These are phyloP conservation scores for Spergularia marina DNA, from an alignment of 148 eudicot species.

Conservation along the genomic window DNA sequence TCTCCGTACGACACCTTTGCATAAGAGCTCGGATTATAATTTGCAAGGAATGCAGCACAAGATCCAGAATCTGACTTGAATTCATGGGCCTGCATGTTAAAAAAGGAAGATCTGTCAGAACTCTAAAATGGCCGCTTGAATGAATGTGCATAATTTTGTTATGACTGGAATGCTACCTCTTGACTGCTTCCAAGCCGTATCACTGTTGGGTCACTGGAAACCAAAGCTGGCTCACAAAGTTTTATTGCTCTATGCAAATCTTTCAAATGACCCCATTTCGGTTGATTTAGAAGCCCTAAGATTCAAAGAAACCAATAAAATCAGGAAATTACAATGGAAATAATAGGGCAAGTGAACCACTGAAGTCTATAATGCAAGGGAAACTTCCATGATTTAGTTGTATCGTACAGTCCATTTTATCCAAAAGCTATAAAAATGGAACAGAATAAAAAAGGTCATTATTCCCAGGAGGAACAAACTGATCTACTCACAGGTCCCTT, in stretches of 20 bases:
- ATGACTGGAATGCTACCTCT: slow-evolving; percentile 46
- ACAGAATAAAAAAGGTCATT: too few relatives aligned
- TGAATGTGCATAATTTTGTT: not conserved
- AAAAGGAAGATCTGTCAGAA: not conserved
- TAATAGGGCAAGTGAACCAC: not conserved
- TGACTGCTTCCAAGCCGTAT: slow-evolving; percentile 48
- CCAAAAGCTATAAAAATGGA: too few relatives aligned
- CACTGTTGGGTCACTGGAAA: slow-evolving; percentile 54
- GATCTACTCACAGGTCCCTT: too few relatives aligned
- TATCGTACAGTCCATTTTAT: too few relatives aligned
- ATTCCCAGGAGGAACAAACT: too few relatives aligned
- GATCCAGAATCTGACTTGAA: slow-evolving; percentile 52
- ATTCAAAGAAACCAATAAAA: not conserved
- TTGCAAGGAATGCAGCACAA: slow-evolving; percentile 90
- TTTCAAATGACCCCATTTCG: slow-evolving; percentile 82
- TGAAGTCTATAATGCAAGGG: not conserved
- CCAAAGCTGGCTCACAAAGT: slow-evolving; percentile 73
- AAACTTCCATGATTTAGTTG: not conserved
- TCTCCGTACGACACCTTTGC: slow-evolving; percentile 52
- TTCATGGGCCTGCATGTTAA: slow-evolving; percentile 54
- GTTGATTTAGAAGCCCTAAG: slow-evolving; percentile 63
- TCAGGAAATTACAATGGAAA: not conserved
- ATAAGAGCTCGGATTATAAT: slow-evolving; percentile 44
- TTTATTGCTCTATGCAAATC: slow-evolving; percentile 79
- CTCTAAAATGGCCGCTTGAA: not conserved